phyloP scores from a whole-genome alignment of 108 stramenopile species.

The Phaeodactylum tricornutum region DNA sequence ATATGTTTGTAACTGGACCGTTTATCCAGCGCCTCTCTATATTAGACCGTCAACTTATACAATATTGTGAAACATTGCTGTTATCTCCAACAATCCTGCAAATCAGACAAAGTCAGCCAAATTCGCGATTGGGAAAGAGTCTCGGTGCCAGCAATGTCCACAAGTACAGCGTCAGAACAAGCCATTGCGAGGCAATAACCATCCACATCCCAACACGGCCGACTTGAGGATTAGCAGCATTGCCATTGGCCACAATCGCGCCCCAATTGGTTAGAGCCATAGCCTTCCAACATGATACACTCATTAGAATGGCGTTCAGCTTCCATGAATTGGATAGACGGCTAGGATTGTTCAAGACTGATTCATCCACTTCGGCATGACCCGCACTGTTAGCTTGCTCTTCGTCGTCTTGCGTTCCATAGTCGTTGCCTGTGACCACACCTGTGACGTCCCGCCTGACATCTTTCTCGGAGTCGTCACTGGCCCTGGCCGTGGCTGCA shows the following conservation, averaged over 20 bases:
- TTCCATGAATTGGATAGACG: constrained; percentile 70
- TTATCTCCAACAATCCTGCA: neutral
- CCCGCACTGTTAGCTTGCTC: neutral
- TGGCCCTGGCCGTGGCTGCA: neutral
- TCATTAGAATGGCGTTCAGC: constrained; percentile 71
- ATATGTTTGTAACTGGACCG: no score
- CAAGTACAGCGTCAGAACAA: constrained; percentile 62
- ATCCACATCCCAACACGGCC: constrained; percentile 88
- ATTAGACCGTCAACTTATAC: no score
- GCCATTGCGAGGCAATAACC: constrained; percentile 83
- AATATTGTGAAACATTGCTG: no score
- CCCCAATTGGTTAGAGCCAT: constrained; percentile 93
- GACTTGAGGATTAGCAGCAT: constrained; percentile 65
- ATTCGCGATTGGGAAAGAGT: constrained; percentile 88
- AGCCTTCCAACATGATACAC: constrained; percentile 75
- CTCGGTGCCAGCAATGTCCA: constrained; percentile 90
- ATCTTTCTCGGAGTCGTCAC: neutral
- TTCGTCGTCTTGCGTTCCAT: constrained; percentile 7
- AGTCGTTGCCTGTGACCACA: constrained; percentile 31
- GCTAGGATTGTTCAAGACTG: constrained; percentile 11
- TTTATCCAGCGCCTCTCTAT: no score
- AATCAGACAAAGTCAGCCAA: constrained; percentile 29
- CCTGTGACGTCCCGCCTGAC: constrained; percentile 27
- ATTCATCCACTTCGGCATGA: constrained; percentile 7
- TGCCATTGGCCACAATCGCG: constrained; percentile 48